Base-by-base conservation (phyloP, 306 rosid genomes). In the Acmispon strigosus region DNA sequence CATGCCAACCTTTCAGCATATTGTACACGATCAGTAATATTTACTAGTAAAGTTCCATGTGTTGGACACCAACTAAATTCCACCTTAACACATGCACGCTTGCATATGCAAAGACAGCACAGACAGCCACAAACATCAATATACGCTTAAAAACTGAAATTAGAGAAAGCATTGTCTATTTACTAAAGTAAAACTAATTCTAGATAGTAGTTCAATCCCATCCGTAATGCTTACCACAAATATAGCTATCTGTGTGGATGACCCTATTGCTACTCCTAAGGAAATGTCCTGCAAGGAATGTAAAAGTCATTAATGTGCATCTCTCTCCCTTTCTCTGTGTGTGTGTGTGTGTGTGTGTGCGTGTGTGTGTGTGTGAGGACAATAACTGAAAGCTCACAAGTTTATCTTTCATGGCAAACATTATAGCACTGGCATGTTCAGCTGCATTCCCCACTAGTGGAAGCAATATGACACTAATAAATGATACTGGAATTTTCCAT, bases 351-450 rank as follows among this genome's bases (percentile, higher is more conserved):
- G 13, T 10, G 59, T 27, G n/a, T 5, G 15, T 1, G 29, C n/a
- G n/a, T 27, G n/a, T 5, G 15, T 1, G 29, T 0, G 10, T 4
- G 11, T 17, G 13, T 10, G 59, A 70, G 20, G n/a, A 8, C 22
- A 41, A 51, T 5, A 62, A 47, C 34, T 41, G 59, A 62, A 80
- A 62, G 41, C 85, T 84, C 70, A 91, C 96, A 69, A 91, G 89
- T 86, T 89, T 91, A 77, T 89, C 97, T 86, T 91, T 89, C 90
- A 87, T 84, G 74, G 97, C 96, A 87, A 91, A 91, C 83, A 87
- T 84, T 57, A 91, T 42, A 60, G 96, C 97, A 70, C 93, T 87
- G 59, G 96, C 97, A 84, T 91, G 97, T 80, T 91, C 97, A 8
- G 96, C 96, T 51, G 97, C 97, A 81, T 91, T 88, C 58, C 91